A percentile compares a stretch with the other conserved stretches of the same genome.
These are phyloP conservation scores for Naganishia vishniacii DNA, from an alignment of 768 basidiomycete genomes.

Conservation along the genomic window DNA sequence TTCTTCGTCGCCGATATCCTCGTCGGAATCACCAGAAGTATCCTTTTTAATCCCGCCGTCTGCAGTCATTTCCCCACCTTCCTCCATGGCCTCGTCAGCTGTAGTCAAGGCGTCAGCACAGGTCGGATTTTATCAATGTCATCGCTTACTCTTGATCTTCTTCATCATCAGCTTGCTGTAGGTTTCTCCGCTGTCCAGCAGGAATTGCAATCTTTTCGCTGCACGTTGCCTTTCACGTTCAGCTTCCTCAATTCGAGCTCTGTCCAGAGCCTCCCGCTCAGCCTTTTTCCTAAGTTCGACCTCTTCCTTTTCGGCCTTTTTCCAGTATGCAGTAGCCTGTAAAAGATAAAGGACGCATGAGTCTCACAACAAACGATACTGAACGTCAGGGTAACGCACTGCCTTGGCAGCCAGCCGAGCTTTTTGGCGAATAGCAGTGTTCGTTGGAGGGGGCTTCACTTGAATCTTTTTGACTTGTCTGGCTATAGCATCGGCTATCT, in stretches of 20 bases:
- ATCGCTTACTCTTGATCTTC: constrained; percentile 58
- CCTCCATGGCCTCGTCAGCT: constrained; percentile 29
- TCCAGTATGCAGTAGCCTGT: constrained; percentile 93
- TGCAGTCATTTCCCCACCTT: not conserved
- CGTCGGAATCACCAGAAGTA: not conserved
- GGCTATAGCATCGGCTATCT: constrained; percentile 17
- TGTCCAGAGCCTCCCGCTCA: constrained; percentile 71
- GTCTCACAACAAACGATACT: not conserved
- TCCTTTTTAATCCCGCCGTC: not conserved
- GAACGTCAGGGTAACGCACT: constrained; percentile 32
- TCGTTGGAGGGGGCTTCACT: constrained; percentile 11
- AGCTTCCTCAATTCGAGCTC: constrained; percentile 45
- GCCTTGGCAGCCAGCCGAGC: constrained; percentile 37
- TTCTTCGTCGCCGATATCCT: constrained; percentile 16
- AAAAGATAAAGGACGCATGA: not conserved
- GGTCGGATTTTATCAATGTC: too few species aligned
- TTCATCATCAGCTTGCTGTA: constrained; percentile 99
- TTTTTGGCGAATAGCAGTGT: constrained; percentile 36
- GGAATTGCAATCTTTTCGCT: constrained; percentile 92
- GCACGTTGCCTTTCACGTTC: constrained; percentile 81
- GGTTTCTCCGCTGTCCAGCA: constrained; percentile 96
- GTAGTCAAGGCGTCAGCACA: too few species aligned
- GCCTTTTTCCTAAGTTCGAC: constrained; percentile 84
- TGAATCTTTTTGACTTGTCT: constrained; percentile 17
- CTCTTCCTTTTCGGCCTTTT: constrained; percentile 96